phyloP scores from a whole-genome alignment of 805 yeast species.

The Wickerhamiella siamensis region DNA sequence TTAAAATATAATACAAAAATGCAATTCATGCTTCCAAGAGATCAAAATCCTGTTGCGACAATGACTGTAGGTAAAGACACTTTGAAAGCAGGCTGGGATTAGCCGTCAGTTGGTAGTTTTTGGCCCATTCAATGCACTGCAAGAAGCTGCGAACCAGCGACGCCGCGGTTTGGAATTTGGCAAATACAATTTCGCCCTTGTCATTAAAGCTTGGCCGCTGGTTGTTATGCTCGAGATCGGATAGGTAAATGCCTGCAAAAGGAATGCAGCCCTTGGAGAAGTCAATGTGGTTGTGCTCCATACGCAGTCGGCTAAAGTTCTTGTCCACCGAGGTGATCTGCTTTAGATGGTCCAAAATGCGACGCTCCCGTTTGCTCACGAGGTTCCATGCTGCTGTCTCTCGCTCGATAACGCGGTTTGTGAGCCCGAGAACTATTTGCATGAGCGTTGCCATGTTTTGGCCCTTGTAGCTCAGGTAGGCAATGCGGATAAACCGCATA shows the following conservation, averaged over 20 bases:
- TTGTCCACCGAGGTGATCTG: conserved; percentile 57
- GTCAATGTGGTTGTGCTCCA: conserved; percentile 43
- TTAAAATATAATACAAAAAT: no score
- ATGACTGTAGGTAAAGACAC: conserved; percentile 34
- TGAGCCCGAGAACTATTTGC: conserved; percentile 74
- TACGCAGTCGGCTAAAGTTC: conserved; percentile 56
- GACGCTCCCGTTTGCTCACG: conserved; percentile 57
- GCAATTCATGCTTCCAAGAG: neutral
- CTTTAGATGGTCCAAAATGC: conserved; percentile 53
- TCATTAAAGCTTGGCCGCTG: conserved; percentile 40
- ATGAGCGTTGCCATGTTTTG: conserved; percentile 81
- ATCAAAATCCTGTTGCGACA: conserved; percentile 1
- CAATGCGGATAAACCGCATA: conserved; percentile 79
- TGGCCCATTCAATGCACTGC: conserved; percentile 76
- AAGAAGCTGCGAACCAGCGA: conserved; percentile 62
- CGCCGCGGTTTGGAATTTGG: conserved; percentile 62
- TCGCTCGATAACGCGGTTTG: conserved; percentile 40
- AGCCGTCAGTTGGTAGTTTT: conserved; percentile 40
- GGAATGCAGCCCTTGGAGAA: conserved; percentile 74
- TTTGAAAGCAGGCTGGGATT: conserved; percentile 60
- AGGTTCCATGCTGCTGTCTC: conserved; percentile 59
- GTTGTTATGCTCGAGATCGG: conserved; percentile 67
- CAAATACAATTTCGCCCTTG: conserved; percentile 47
- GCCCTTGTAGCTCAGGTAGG: conserved; percentile 50
- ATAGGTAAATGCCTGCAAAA: conserved; percentile 70